Evolutionary conservation across 805 yeast species (phyloP).

Genomic region (Metschnikowia arizonensis): DNA sequence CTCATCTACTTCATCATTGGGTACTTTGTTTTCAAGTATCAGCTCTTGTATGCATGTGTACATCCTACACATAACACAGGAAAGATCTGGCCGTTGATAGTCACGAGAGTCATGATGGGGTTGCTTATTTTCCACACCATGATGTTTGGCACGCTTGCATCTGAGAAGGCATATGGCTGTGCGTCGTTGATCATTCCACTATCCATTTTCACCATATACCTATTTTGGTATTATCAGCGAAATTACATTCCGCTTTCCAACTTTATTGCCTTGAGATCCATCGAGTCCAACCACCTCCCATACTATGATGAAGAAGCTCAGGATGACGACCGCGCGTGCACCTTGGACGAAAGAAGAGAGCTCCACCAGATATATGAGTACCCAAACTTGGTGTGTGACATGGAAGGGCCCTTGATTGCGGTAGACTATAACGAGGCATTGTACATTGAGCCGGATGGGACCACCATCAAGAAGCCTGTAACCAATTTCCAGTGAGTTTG

Average conservation of each 20-base stretch:
- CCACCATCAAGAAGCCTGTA: slow-evolving; percentile 22
- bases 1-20: slow-evolving; percentile 80
- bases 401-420: slow-evolving; percentile 86
- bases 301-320: slow-evolving; percentile 7
- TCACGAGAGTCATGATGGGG: slow-evolving; percentile 78
- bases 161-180: slow-evolving; percentile 72
- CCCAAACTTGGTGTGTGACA: slow-evolving; percentile 61
- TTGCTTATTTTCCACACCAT: slow-evolving; percentile 81
- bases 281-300: slow-evolving; percentile 44
- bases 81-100: slow-evolving; percentile 89
- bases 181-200: slow-evolving; percentile 73
- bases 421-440: slow-evolving; percentile 48
- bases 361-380: slow-evolving; percentile 67
- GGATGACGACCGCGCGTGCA: slow-evolving; percentile 32
- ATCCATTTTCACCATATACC: slow-evolving; percentile 62
- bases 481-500: slow-evolving; percentile 11
- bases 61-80: slow-evolving; percentile 98
- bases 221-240: slow-evolving; percentile 76
- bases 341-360: slow-evolving; percentile 79
- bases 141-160: slow-evolving; percentile 85
- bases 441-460: slow-evolving; percentile 28
- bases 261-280: slow-evolving; percentile 84
- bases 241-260: slow-evolving; percentile 75
- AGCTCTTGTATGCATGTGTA: slow-evolving; percentile 81
- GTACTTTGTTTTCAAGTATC: slow-evolving; percentile 86